phyloP scores from a whole-genome alignment of 176 grass and related monocot genomes.

The Canna indica region DNA sequence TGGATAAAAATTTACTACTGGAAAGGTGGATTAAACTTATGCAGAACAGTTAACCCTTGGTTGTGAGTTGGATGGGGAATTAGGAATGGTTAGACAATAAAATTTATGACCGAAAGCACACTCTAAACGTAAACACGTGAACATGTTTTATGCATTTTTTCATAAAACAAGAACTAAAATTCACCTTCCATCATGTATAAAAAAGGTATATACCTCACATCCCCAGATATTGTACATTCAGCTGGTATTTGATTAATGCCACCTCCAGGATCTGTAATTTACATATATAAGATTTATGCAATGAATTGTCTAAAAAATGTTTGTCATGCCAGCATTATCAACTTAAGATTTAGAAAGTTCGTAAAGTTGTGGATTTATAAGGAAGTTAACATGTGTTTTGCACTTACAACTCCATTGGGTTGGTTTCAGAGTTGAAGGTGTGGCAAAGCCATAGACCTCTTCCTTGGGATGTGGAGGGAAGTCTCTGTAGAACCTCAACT shows the following conservation, averaged over 20 bases:
- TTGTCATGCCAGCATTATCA: background rate
- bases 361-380: no score
- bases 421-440: slow-evolving; percentile 96
- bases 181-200: background rate
- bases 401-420: slow-evolving; percentile 91
- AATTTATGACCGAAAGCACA: no score
- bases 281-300: slow-evolving; percentile 12
- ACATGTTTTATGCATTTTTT: no score
- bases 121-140: no score
- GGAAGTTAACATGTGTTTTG: background rate
- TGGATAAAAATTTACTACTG: background rate
- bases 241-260: slow-evolving; percentile 92
- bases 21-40: background rate
- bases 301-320: background rate
- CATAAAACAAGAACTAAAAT: no score
- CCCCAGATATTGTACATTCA: slow-evolving; percentile 96
- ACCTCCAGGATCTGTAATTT: slow-evolving; percentile 75
- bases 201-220: slow-evolving; percentile 46
- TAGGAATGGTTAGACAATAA: background rate
- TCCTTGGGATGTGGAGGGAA: slow-evolving; percentile 74
- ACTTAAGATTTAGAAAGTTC: no score
- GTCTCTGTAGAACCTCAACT: slow-evolving; percentile 68
- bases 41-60: background rate
- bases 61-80: background rate
- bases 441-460: slow-evolving; percentile 75